Conservation (phyloP, 208 protist species). For the Crithidia acanthocephali region DNA sequence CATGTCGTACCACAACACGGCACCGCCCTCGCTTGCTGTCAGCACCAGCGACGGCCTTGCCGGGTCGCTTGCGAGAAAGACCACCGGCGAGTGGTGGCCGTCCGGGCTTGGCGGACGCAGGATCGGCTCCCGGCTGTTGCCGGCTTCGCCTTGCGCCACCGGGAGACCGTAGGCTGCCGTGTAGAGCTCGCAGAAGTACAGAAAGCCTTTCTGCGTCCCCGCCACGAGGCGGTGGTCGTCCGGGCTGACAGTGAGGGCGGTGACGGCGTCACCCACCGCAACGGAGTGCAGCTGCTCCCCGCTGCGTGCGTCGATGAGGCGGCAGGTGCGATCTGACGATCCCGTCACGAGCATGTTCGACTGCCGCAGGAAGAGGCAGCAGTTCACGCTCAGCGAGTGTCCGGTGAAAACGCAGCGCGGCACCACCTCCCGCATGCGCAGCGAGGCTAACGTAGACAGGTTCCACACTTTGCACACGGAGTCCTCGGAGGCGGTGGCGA, state of each 20-base stretch:
- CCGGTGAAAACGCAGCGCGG: conserved; percentile 57
- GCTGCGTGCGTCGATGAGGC: conserved; percentile 62
- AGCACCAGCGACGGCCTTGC: conserved; percentile 35
- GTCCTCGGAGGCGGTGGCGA: conserved; percentile 78
- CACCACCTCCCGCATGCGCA: conserved; percentile 30
- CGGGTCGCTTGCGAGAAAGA: conserved; percentile 50
- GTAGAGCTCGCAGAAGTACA: conserved; percentile 58
- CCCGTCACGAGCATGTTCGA: conserved; percentile 60
- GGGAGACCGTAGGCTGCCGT: conserved; percentile 2
- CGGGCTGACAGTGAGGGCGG: conserved; percentile 41
- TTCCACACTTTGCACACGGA: conserved; percentile 79
- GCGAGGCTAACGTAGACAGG: conserved; percentile 42
- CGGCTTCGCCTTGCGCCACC: not conserved
- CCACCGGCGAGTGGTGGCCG: conserved; percentile 58
- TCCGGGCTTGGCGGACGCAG: conserved; percentile 50
- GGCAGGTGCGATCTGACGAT: conserved; percentile 70
- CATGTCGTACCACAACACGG: conserved; percentile 66
- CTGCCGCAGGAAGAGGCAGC: conserved; percentile 65
- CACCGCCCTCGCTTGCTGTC: conserved; percentile 58
- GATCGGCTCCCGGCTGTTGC: conserved; percentile 26
- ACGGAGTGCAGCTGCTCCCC: conserved; percentile 55
- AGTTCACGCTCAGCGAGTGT: conserved; percentile 72
- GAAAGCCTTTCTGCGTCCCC: conserved; percentile 57
- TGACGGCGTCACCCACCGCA: conserved; percentile 68
- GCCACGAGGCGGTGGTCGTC: conserved; percentile 54